phyloP scores from a whole-genome alignment of 257 asterid genomes.

The Echites panduratus region DNA sequence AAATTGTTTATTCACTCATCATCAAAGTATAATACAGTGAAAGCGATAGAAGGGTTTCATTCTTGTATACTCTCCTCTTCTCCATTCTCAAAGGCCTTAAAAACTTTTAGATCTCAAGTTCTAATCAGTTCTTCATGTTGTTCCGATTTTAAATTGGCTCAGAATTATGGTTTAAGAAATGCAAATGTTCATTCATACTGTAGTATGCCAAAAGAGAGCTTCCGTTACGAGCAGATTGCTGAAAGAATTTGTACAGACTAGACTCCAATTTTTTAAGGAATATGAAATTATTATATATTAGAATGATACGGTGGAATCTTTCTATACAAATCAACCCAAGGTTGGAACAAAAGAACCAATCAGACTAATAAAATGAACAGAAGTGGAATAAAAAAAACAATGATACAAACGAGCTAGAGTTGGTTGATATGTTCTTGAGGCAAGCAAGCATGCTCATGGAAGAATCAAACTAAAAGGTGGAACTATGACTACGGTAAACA shows the following conservation, averaged over 20 bases:
- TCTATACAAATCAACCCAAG: constrained; percentile 5
- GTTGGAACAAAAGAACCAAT: neutral
- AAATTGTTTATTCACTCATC: neutral
- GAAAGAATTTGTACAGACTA: neutral
- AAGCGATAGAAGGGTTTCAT: neutral
- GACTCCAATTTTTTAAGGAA: neutral
- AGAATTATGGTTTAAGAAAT: too few relatives aligned
- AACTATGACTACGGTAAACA: neutral
- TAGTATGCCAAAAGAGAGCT: neutral
- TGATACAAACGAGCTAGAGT: neutral
- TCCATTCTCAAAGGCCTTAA: neutral
- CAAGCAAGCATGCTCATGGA: neutral
- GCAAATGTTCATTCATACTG: neutral
- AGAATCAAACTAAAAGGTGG: neutral
- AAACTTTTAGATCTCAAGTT: too few relatives aligned
- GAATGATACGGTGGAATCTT: neutral
- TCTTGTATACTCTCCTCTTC: neutral
- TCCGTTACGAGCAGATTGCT: neutral
- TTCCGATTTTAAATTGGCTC: too few relatives aligned
- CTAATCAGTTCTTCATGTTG: neutral
- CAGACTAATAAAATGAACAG: neutral
- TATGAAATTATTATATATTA: neutral
- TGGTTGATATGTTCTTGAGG: neutral
- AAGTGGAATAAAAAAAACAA: neutral
- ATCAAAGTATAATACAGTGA: neutral